These are phyloP conservation scores for Macrocybe gigantea DNA, from an alignment of 768 basidiomycete species.

Conservation along the genomic window DNA sequence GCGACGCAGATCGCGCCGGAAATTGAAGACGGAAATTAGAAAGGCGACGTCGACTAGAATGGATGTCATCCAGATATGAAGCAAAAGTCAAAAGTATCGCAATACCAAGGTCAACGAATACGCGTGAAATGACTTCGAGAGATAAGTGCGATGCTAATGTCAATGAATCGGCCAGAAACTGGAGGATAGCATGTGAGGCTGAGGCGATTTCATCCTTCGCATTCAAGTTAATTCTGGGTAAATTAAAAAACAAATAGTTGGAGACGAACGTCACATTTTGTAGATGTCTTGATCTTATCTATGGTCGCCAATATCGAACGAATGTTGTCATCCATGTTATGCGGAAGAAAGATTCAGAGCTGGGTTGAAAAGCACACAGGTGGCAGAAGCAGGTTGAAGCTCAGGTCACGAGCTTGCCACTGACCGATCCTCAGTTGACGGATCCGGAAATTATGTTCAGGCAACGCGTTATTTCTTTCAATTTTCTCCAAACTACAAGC, in stretches of 20 bases:
- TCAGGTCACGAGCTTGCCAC: no score
- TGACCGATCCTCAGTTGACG: no score
- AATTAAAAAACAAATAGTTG: background rate
- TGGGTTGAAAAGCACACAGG: no score
- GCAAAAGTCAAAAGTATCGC: conserved; percentile 12
- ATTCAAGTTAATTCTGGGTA: conserved; percentile 10
- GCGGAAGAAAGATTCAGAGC: no score
- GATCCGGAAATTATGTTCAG: no score
- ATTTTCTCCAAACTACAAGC: conserved; percentile 28
- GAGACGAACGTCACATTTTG: conserved; percentile 6
- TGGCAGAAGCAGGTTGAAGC: no score
- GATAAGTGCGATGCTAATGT: background rate
- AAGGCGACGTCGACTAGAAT: conserved; percentile 23
- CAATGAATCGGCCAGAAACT: conserved; percentile 9
- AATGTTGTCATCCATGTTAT: no score
- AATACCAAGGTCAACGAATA: conserved; percentile 8
- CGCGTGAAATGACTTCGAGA: conserved; percentile 8
- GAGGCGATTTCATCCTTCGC: conserved; percentile 6
- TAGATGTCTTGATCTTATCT: conserved; percentile 7
- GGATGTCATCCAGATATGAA: conserved; percentile 8
- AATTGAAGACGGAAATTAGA: conserved; percentile 40
- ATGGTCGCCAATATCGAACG: background rate
- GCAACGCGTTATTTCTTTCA: background rate
- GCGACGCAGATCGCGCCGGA: conserved; percentile 42
- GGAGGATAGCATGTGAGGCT: conserved; percentile 14